Percentiles rank a stretch among this genome's conserved stretches.
phyloP scores from a whole-genome alignment of 495 filamentous ascomycete genomes.

The Penicillium cinerascens region DNA sequence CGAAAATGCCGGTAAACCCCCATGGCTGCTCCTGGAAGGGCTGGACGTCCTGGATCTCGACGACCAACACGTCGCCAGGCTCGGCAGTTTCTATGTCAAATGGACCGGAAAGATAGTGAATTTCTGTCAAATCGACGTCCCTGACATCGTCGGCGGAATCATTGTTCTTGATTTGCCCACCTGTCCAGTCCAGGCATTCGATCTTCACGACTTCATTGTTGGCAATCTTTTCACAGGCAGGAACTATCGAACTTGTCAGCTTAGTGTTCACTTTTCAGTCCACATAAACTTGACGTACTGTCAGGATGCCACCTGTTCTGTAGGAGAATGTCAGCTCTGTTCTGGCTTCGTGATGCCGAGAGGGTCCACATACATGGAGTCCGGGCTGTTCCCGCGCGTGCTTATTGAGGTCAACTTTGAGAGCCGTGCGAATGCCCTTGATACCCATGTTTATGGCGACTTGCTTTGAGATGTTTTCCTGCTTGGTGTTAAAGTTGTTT shows the following conservation, averaged over 20 bases:
- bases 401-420: constrained; percentile 74
- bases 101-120: constrained; percentile 88
- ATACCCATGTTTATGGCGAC: constrained; percentile 46
- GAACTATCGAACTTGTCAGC: constrained; percentile 53
- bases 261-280: neutral
- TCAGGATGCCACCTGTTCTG: constrained; percentile 96
- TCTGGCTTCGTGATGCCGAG: neutral
- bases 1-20: constrained; percentile 90
- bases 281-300: constrained; percentile 44
- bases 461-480: neutral
- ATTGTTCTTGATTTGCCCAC: constrained; percentile 86
- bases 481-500: neutral
- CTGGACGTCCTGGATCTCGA: constrained; percentile 96
- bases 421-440: constrained; percentile 64
- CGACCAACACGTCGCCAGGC: constrained; percentile 81
- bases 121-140: constrained; percentile 76
- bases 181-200: constrained; percentile 87
- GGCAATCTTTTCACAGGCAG: constrained; percentile 68
- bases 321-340: neutral
- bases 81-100: constrained; percentile 86
- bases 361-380: constrained; percentile 62
- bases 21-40: constrained; percentile 83
- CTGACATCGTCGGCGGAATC: constrained; percentile 85
- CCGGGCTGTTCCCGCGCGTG: constrained; percentile 71
- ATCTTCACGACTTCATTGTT: constrained; percentile 92